These are phyloP conservation scores for Rheum nobile DNA, from an alignment of 148 eudicot species.

Conservation along the genomic window DNA sequence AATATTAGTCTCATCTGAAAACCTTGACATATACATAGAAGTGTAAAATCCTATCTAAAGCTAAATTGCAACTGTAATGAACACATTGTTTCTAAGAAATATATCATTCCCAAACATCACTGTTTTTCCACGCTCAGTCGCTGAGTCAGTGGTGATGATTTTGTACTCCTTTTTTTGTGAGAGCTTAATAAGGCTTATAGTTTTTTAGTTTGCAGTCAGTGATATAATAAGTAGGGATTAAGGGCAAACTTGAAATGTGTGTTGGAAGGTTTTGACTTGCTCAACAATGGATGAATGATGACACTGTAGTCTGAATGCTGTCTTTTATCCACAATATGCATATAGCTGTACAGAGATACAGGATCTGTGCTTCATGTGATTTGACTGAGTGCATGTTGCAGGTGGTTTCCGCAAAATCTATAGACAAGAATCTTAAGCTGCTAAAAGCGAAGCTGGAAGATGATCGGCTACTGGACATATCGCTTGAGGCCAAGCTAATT, in stretches of 20 bases:
- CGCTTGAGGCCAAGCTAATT: conserved; percentile 64
- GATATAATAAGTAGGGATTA: too few relatives aligned
- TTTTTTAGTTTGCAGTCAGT: not conserved
- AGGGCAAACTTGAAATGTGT: too few relatives aligned
- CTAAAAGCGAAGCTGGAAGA: conserved; percentile 62
- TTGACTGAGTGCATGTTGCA: conserved; percentile 15
- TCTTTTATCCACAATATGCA: not conserved
- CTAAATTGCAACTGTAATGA: too few relatives aligned
- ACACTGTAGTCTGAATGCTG: not conserved
- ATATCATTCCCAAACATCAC: not conserved
- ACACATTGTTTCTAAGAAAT: too few relatives aligned
- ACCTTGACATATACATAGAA: not conserved
- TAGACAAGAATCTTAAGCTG: conserved; percentile 72
- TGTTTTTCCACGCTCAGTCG: not conserved
- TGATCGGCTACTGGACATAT: conserved; percentile 50
- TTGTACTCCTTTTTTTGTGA: not conserved
- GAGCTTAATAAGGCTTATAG: not conserved
- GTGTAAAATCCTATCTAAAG: too few relatives aligned
- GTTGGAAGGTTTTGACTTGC: not conserved
- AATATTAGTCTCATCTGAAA: not conserved
- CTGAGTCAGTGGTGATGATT: not conserved
- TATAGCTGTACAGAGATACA: not conserved
- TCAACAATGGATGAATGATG: not conserved
- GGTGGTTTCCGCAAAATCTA: conserved; percentile 63
- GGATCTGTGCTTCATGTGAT: not conserved